A percentile compares a stretch with the other conserved stretches of the same genome.
These are phyloP conservation scores for Funneliformis mosseae DNA, from an alignment of 192 early-diverging fungal species.

Conservation along the genomic window DNA sequence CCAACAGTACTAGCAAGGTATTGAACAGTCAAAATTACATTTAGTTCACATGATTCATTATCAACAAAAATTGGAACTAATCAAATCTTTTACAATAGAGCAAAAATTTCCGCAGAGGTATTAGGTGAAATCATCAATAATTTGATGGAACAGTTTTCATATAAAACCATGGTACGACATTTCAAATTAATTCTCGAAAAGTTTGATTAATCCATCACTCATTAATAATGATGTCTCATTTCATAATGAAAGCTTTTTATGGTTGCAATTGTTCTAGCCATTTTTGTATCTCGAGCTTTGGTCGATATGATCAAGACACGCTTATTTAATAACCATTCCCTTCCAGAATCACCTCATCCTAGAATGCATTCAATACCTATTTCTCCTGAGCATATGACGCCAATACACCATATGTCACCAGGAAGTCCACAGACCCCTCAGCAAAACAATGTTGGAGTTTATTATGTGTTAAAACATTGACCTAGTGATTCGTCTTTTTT, in stretches of 20 bases:
- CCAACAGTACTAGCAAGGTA: slow-evolving; percentile 21
- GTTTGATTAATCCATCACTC: neutral
- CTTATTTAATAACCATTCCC: neutral
- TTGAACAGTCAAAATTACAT: neutral
- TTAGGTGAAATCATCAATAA: slow-evolving; percentile 14
- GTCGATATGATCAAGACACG: neutral
- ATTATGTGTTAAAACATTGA: neutral
- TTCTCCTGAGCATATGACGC: neutral
- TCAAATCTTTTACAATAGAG: neutral
- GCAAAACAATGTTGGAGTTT: slow-evolving; percentile 8
- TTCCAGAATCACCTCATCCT: neutral
- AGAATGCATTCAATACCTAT: neutral
- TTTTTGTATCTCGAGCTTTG: neutral
- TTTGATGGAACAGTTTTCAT: slow-evolving; percentile 20
- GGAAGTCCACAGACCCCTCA: neutral
- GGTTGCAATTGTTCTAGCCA: neutral
- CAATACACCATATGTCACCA: neutral
- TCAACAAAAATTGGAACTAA: neutral
- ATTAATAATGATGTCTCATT: neutral
- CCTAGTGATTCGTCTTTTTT: too few species aligned
- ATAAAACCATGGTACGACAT: slow-evolving; percentile 20
- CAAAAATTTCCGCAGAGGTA: slow-evolving; percentile 9
- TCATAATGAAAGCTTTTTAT: slow-evolving; percentile 7
- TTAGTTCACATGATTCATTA: neutral
- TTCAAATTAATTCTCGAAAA: neutral